Conservation (phyloP, 2,329 filamentous ascomycete genomes). For the Fusarium sp. region DNA sequence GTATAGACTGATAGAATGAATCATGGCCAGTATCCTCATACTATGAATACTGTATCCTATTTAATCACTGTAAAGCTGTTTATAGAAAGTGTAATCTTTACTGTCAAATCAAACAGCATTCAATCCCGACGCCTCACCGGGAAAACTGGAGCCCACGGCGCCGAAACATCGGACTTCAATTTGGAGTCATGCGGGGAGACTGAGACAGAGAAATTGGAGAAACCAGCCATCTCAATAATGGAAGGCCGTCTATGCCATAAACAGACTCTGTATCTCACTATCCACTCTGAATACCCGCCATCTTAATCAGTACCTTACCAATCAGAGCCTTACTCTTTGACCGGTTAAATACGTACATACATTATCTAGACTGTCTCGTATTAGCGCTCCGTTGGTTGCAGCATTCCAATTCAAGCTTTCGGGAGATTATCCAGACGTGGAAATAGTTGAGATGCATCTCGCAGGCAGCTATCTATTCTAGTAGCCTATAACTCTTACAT, state of each 20-base stretch:
- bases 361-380: neutral
- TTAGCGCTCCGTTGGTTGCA: slow-evolving; percentile 11
- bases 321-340: neutral
- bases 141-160: neutral
- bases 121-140: neutral
- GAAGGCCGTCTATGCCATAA: neutral
- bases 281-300: neutral
- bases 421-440: slow-evolving; percentile 28
- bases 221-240: neutral
- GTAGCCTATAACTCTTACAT: neutral
- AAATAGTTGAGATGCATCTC: neutral
- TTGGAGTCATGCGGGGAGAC: slow-evolving; percentile 2
- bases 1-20: too few species aligned
- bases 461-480: neutral
- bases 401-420: slow-evolving; percentile 13
- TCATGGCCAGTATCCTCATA: too few species aligned
- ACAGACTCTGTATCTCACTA: neutral
- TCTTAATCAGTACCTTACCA: neutral
- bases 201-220: neutral
- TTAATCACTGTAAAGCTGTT: neutral
- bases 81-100: neutral
- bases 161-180: neutral
- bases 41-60: neutral
- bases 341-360: slow-evolving; percentile 26
- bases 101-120: neutral